Base-by-base conservation (phyloP, 2,329 filamentous ascomycete species). In the Magnaporthiopsis incrustans region DNA sequence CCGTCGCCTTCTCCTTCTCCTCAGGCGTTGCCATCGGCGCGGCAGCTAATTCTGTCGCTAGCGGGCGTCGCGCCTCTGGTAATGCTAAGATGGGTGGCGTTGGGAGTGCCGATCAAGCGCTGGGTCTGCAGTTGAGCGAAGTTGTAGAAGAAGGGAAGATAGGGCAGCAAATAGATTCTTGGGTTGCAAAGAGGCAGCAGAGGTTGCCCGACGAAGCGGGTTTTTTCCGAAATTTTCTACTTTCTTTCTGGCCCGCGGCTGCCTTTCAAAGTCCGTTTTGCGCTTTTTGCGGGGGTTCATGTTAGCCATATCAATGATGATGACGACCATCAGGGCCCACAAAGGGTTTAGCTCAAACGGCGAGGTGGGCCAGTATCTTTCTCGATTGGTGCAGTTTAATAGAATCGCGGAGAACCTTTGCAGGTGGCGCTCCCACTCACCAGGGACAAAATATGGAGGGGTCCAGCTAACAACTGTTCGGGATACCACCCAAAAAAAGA, bases 1-100 rank as follows among this genome's bases (percentile, higher is more conserved):
- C 89, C 69, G 87, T 84, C 63, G 94, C 94, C 76, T 90, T 86
- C 75, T 90, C 87, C 71, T 78, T 68, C n/a, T 70, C 66, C 10
- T 71, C 70, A 27, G 73, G 44, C 44, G 44, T 53, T 25, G 44
- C 22, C 44, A 53, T 53, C 44, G 18, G 44, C 44, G 18, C 8
- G 22, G 22, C 7, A 25, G 22, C 44, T 22, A 53, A 25, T 53
- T 7, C 14, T 4, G 44, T 25, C 8, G 44, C 44, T 53, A 25
- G 44, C 44, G 44, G 22, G 22, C 44, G n/a, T 22, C 44, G 44
- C 8, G 2, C 10, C 22, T 53, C 22, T 53, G 44, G 44, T 10
- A n/a, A 53, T n/a, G 44, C 44, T n/a, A 8, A 10, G 44, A 53
- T 22, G 44, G 44, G 44, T 8, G 44, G 44, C 44, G 44, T 53